Base-by-base conservation (phyloP, 352 stramenopile genomes). In the Pythium oligandrum region DNA sequence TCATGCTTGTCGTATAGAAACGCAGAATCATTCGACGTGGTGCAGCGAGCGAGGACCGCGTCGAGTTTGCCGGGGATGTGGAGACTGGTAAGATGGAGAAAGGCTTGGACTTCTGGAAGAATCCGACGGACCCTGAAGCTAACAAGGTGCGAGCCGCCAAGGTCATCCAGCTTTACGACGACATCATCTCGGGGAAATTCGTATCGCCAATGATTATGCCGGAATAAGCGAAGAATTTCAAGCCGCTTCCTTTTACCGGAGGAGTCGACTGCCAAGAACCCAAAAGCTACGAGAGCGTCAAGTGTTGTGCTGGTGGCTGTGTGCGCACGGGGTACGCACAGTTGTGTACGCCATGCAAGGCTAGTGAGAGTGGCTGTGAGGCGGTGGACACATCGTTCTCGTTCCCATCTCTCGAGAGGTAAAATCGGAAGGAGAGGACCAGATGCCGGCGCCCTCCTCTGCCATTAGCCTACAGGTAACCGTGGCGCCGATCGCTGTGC, bases 321-420 rank as follows among this genome's bases (percentile, higher is more conserved):
- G 77, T 85, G 66, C 81, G 81, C 42, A 68, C 69, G 1, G 71
- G 73, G 7, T 89, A 88, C 73, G 78, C 75, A 33, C 81, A 92
- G 60, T 12, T 92, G 10, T 92, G 81, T 55, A 82, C 63, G 11
- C 51, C 57, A 31, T 93, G 83, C 60, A 60, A 65, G 2, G 56
- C 54, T 0, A 58, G 40, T n/a, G 74, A 83, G 44, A 39, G n/a
- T n/a, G 80, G 63, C 50, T n/a, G n/a, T n/a, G n/a, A n/a, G n/a
- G n/a, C n/a, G n/a, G n/a, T n/a, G 55, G 76, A 74, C 59, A 55
- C 66, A 7, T 68, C 39, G 17, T 88, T 82, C 55, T 67, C 53
- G 58, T 88, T 87, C 63, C 79, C 79, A 4, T 68, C 44, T n/a
- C 69, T 90, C 4, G 51, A 59, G 32, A 90, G 67, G 76, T n/a